phyloP scores from a whole-genome alignment of 2,329 filamentous ascomycete species.

The Aspergillaceae sp. region DNA sequence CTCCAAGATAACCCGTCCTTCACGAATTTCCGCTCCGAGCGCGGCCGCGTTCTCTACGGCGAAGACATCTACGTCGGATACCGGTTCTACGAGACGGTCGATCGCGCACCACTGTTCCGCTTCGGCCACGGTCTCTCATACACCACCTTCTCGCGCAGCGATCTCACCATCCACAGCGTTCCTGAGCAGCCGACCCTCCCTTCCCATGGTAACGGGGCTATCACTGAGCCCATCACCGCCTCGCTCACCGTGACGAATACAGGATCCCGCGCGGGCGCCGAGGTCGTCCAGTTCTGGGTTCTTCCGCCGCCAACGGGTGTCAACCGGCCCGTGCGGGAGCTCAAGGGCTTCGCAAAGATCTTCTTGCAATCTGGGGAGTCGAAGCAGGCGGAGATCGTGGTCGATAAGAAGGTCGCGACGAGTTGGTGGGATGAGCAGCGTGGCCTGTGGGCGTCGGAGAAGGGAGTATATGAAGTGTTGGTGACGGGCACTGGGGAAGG shows the following conservation, averaged over 20 bases:
- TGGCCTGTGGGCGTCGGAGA: slow-evolving; percentile 57
- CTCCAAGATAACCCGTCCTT: slow-evolving; percentile 64
- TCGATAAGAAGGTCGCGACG: slow-evolving; percentile 56
- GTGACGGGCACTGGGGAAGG: slow-evolving; percentile 50
- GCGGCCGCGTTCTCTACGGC: slow-evolving; percentile 61
- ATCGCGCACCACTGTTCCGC: slow-evolving; percentile 56
- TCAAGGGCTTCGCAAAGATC: slow-evolving; percentile 60
- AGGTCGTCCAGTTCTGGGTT: slow-evolving; percentile 51
- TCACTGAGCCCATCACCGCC: slow-evolving; percentile 39
- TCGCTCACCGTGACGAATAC: slow-evolving; percentile 45
- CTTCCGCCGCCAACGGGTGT: slow-evolving; percentile 40
- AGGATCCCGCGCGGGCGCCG: slow-evolving; percentile 44
- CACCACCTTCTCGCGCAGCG: slow-evolving; percentile 53
- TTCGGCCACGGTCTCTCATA: slow-evolving; percentile 74
- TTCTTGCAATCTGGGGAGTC: slow-evolving; percentile 52
- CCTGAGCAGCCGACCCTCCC: slow-evolving; percentile 29
- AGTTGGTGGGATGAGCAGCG: slow-evolving; percentile 64
- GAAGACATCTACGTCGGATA: slow-evolving; percentile 74
- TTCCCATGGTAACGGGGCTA: slow-evolving; percentile 16
- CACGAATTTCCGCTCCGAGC: slow-evolving; percentile 61
- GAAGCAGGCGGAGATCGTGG: slow-evolving; percentile 47
- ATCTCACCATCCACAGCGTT: slow-evolving; percentile 30
- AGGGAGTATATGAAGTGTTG: slow-evolving; percentile 55
- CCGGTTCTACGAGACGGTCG: slow-evolving; percentile 62
- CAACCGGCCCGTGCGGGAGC: slow-evolving; percentile 51